Evolutionary conservation across 768 basidiomycete genomes (phyloP).

Genomic region (Panaeolus papilionaceus): DNA sequence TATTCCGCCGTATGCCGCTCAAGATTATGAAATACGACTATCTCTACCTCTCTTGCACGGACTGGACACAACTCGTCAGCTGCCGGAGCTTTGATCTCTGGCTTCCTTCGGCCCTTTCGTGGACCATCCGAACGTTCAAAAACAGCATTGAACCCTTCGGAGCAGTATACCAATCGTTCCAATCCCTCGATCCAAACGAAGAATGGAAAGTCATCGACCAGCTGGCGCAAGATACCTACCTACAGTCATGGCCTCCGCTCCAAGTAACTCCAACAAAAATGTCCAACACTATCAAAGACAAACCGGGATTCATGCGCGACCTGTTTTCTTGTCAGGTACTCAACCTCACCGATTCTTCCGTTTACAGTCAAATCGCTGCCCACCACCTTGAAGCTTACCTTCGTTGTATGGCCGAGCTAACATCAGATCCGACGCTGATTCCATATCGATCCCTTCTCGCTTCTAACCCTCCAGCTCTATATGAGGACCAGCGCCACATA

Average conservation of each 20-base stretch:
- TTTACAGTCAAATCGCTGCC: constrained; percentile 4
- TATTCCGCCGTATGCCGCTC: background rate
- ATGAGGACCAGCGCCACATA: background rate
- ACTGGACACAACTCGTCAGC: background rate
- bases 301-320: background rate
- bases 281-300: background rate
- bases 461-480: background rate
- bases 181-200: background rate
- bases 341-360: constrained; percentile 2
- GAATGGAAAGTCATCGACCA: constrained; percentile 4
- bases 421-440: background rate
- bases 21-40: background rate
- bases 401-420: background rate
- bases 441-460: background rate
- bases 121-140: background rate
- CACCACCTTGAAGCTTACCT: background rate
- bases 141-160: constrained; percentile 7
- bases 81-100: background rate
- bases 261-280: background rate
- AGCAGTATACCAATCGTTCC: background rate
- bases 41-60: background rate
- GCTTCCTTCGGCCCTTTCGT: background rate
- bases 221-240: background rate
- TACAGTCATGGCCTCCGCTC: background rate
- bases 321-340: background rate